These are phyloP conservation scores for Hypoxylon trugodes DNA, from an alignment of 495 filamentous ascomycete genomes.

Conservation along the genomic window DNA sequence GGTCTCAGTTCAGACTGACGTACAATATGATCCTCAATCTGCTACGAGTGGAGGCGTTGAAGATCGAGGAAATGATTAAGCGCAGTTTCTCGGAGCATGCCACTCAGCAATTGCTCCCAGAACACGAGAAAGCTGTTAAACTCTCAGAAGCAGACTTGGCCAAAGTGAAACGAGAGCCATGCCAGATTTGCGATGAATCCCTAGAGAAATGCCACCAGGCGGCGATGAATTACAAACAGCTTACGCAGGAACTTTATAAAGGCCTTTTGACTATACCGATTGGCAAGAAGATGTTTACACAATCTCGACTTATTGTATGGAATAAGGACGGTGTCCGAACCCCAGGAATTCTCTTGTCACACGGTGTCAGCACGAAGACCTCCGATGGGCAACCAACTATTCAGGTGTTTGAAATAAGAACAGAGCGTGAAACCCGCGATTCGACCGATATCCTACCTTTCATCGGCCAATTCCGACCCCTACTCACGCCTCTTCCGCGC, in stretches of 20 bases:
- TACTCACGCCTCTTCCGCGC: slow-evolving; percentile 68
- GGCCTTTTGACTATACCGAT: slow-evolving; percentile 74
- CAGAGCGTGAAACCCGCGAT: slow-evolving; percentile 67
- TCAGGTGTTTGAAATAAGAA: slow-evolving; percentile 79
- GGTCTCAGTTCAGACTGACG: slow-evolving; percentile 94
- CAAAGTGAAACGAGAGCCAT: slow-evolving; percentile 87
- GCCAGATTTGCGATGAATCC: slow-evolving; percentile 81
- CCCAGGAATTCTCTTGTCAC: slow-evolving; percentile 78
- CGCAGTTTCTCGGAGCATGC: slow-evolving; percentile 98
- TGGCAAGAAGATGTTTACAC: slow-evolving; percentile 78
- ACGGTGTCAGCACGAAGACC: slow-evolving; percentile 66
- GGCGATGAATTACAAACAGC: slow-evolving; percentile 75
- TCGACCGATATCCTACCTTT: slow-evolving; percentile 83
- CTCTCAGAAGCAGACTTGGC: slow-evolving; percentile 90
- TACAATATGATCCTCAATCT: slow-evolving; percentile 99
- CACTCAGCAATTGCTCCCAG: slow-evolving; percentile 93
- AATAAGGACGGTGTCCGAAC: slow-evolving; percentile 78
- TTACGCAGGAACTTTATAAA: slow-evolving; percentile 79
- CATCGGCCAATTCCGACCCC: slow-evolving; percentile 67
- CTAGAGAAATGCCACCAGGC: slow-evolving; percentile 81
- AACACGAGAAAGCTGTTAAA: slow-evolving; percentile 93
- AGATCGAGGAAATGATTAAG: slow-evolving; percentile 99
- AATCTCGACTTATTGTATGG: slow-evolving; percentile 75
- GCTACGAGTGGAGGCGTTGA: slow-evolving; percentile 92
- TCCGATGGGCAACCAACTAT: slow-evolving; percentile 69